Evolutionary conservation across 208 protist genomes (phyloP), one percentile per base, ranked within the genome.

Genomic region (Blechomonas ayalai): DNA sequence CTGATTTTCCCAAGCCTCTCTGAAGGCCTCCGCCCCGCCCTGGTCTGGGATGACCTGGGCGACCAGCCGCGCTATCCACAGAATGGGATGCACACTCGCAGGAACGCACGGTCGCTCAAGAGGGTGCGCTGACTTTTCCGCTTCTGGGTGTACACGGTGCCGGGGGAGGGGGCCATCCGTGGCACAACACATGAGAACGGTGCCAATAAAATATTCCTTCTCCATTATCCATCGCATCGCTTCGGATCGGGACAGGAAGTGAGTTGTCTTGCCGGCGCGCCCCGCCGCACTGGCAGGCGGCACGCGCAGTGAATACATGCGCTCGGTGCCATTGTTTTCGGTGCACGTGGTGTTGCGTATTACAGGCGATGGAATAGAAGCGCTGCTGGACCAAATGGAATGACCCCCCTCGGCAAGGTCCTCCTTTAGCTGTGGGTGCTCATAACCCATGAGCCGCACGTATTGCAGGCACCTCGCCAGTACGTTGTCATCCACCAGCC

Each of bases 181-280:
- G 1, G 73, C 66, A 33, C 80, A 89, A 45, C 67, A 82, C 20
- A 76, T 31, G 2, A 94, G 60, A 20, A 90, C 61, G 0, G 73
- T 56, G 16, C 69, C 82, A 46, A 93, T 82, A 12, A 93, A 77
- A 43, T 87, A 90, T 61, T 93, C 81, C 63, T 90, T 73, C 48
- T 76, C 80, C 15, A 62, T 66, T 2, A 90, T 33, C 82, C 85
- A 93, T 15, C 77, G 62, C 50, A 82, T 51, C 24, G 73, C 56
- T 57, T 90, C 85, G 15, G 43, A 44, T 22, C 50, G 42, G 48
- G 59, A 49, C 12, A 93, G 46, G 52, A 86, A 88, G 10, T 85
- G 41, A 0, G 41, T 40, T 33, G 34, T 52, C 6, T 31, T 20
- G 8, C 24, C 29, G 13, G 20, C 10, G 28, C 35, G 13, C 4